Conservation (phyloP, 345 rosid species). For the Gossypium anomalum region DNA sequence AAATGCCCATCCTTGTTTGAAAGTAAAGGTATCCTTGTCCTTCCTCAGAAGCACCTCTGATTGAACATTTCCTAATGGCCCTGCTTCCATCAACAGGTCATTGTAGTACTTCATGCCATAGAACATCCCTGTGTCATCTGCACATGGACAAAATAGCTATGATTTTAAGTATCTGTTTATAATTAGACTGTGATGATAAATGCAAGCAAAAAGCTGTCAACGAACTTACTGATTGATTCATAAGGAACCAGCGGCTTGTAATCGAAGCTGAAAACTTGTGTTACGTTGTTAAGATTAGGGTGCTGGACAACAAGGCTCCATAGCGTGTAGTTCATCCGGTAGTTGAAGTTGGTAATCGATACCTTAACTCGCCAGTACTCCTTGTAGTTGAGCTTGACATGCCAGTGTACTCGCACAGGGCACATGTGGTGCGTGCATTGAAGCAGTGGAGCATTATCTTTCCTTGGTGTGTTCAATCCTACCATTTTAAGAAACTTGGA, state of each 20-base stretch:
- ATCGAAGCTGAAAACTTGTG: slow-evolving; percentile 83
- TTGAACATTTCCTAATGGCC: slow-evolving; percentile 79
- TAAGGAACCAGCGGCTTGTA: slow-evolving; percentile 76
- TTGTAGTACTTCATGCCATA: slow-evolving; percentile 71
- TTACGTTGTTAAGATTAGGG: slow-evolving; percentile 78
- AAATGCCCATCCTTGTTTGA: slow-evolving; percentile 92
- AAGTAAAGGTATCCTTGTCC: slow-evolving; percentile 68
- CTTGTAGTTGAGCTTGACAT: slow-evolving; percentile 66
- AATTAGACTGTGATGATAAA: background rate
- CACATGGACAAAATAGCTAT: background rate
- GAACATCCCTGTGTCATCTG: slow-evolving; percentile 26
- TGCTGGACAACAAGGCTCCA: slow-evolving; percentile 80
- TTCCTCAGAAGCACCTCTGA: slow-evolving; percentile 82
- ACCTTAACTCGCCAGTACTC: slow-evolving; percentile 82
- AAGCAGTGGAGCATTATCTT: slow-evolving; percentile 54
- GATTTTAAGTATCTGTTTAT: background rate
- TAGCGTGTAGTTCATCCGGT: slow-evolving; percentile 58
- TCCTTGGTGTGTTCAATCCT: slow-evolving; percentile 55
- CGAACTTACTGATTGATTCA: slow-evolving; percentile 54
- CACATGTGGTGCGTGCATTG: slow-evolving; percentile 90
- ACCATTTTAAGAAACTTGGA: slow-evolving; percentile 55
- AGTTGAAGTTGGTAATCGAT: slow-evolving; percentile 64
- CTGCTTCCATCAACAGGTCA: slow-evolving; percentile 86
- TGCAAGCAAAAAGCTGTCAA: background rate
- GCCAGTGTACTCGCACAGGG: slow-evolving; percentile 80